Base-by-base conservation (phyloP, 148 eudicot species). In the Vaccinium myrtillus region DNA sequence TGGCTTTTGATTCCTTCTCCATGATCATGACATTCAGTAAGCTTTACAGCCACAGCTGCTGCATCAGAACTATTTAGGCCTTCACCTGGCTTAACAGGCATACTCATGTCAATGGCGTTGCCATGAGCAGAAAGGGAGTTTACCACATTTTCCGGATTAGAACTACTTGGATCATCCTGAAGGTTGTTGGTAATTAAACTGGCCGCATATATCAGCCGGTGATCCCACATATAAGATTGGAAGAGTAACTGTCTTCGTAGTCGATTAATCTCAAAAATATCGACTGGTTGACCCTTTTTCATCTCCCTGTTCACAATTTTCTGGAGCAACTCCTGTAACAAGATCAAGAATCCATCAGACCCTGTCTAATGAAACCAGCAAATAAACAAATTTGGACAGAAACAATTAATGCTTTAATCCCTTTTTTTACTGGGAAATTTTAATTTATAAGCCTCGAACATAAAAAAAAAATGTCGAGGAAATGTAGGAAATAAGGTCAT, bases 221-320 rank as follows among this genome's bases (percentile, higher is more conserved):
- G 96, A 83, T 97, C 98, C 99, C 99, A 95, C 88, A 93, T 87
- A 87, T 93, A 94, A 73, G 98, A 94, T 86, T 93, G 98, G 85
- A 93, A 90, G 59, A 97, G 90, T 80, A 97, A 89, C 77, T 97
- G 96, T 83, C 98, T 92, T 82, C 94, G 88, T 79, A 94, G 82
- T 58, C 94, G 90, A 90, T 95, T 97, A 84, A 97, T 89, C 81
- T 97, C 99, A 84, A 97, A 83, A 76, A 97, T 94, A 89, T 97
- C 99, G 80, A 79, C 80, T 32, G 96, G 95, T 82, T 90, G 91
- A 67, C 92, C 95, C 55, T 78, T 90, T 85, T 87, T 87, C 30
- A 86, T 89, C 81, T 90, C 92, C 88, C 90, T 86, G 75, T 85
- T 90, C 77, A 87, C 78, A 61, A 88, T 87, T 86, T 91, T 93